phyloP scores from a whole-genome alignment of 345 rosid genomes.

The Physaria fendleri region DNA sequence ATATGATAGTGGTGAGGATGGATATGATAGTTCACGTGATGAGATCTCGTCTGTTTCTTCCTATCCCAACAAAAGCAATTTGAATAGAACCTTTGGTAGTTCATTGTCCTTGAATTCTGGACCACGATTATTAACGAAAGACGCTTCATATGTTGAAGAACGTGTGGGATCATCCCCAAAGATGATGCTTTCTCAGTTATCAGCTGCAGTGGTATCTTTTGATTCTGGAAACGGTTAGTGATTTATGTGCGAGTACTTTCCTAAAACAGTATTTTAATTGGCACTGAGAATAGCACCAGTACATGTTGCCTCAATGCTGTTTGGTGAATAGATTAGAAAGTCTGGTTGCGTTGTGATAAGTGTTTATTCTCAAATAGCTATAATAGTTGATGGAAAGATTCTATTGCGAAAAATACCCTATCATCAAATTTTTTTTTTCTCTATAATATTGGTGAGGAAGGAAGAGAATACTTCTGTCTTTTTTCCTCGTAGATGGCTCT shows the following conservation, averaged over 20 bases:
- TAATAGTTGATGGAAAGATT: background rate
- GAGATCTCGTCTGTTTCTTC: constrained; percentile 87
- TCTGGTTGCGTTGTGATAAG: background rate
- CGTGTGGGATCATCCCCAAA: constrained; percentile 56
- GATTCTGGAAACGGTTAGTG: constrained; percentile 51
- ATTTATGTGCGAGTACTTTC: constrained; percentile 1
- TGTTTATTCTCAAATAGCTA: constrained; percentile 1
- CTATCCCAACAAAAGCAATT: constrained; percentile 52
- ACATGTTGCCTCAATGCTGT: constrained; percentile 1
- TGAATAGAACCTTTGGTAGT: constrained; percentile 65
- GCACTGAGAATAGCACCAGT: constrained; percentile 5
- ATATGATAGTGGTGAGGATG: constrained; percentile 69
- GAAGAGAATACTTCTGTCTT: background rate
- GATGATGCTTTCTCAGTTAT: constrained; percentile 47
- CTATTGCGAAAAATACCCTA: background rate
- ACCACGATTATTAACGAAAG: constrained; percentile 63
- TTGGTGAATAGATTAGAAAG: background rate
- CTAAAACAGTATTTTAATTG: background rate
- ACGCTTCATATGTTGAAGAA: constrained; percentile 42
- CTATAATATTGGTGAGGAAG: constrained; percentile 2
- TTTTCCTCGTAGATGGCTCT: constrained; percentile 37
- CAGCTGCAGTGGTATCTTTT: constrained; percentile 62
- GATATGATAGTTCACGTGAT: constrained; percentile 88
- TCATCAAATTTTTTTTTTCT: constrained; percentile 4
- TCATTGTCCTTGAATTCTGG: constrained; percentile 63